These are phyloP conservation scores for Claviceps cyperi DNA, from an alignment of 2,329 filamentous ascomycete species.

Conservation along the genomic window DNA sequence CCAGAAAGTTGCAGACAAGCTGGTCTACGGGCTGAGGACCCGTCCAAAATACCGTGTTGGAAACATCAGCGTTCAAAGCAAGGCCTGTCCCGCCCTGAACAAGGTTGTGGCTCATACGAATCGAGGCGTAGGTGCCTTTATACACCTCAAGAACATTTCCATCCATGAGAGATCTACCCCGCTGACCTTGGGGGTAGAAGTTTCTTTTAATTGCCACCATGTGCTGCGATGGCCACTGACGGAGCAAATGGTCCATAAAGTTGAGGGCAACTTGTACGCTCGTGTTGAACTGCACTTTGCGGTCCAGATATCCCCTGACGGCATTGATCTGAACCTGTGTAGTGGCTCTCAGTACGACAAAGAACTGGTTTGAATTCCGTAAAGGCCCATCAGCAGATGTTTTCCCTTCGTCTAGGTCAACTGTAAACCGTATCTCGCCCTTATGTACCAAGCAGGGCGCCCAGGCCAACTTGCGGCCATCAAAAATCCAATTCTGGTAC, in stretches of 20 bases:
- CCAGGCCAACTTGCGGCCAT: slow-evolving; percentile 82
- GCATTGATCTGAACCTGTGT: slow-evolving; percentile 53
- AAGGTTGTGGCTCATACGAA: slow-evolving; percentile 52
- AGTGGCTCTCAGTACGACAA: slow-evolving; percentile 48
- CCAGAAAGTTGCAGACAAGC: slow-evolving; percentile 21
- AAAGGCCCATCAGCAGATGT: slow-evolving; percentile 22
- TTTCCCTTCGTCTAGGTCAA: slow-evolving; percentile 61
- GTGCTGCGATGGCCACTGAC: slow-evolving; percentile 56
- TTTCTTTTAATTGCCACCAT: slow-evolving; percentile 65
- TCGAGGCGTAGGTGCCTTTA: slow-evolving; percentile 80
- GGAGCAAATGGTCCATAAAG: slow-evolving; percentile 80
- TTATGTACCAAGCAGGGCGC: slow-evolving; percentile 26
- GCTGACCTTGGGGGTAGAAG: slow-evolving; percentile 52
- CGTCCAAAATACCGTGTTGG: slow-evolving; percentile 81
- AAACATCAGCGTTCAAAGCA: slow-evolving; percentile 77
- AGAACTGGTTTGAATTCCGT: slow-evolving; percentile 34
- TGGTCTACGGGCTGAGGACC: slow-evolving; percentile 23
- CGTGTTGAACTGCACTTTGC: slow-evolving; percentile 45
- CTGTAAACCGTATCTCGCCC: slow-evolving; percentile 37
- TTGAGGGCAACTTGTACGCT: slow-evolving; percentile 68
- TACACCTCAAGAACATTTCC: slow-evolving; percentile 52
- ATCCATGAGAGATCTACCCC: slow-evolving; percentile 40
- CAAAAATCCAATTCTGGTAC: slow-evolving; percentile 49
- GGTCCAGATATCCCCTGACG: slow-evolving; percentile 51
- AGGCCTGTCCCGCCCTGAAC: slow-evolving; percentile 44